Evolutionary conservation across 225 moss, liverwort and hornwort genomes (phyloP), one percentile per base, ranked within the genome.

Genomic region (Asterella californica): DNA sequence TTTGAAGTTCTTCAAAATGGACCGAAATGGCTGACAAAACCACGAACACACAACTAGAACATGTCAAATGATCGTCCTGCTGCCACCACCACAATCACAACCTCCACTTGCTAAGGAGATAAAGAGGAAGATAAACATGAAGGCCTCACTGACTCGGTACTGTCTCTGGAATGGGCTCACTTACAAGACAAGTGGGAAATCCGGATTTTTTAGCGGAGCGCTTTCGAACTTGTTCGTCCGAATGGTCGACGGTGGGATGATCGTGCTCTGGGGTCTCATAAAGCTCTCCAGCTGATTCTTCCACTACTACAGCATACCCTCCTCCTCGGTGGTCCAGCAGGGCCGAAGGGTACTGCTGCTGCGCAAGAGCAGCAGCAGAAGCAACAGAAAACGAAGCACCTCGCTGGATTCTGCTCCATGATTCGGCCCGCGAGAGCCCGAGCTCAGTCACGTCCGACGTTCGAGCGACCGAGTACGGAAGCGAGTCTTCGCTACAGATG

Each of bases 381-480:
- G 36, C 59, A 27, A 47, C 54, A 29, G 60, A 62, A 21, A 53
- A 37, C 5, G 82, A 34, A 48, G 76, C 66, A 17, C 87, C 81
- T 78, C 87, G 55, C 0, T 74, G 72, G 6, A 87, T 79, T 76
- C 82, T 82, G 34, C 87, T 87, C 87, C 87, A 87, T 2, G 87
- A 87, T 74, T 87, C 87, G 32, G 87, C 87, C 22, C 84, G 72
- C 37, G 87, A 87, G 33, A 82, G 14, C 19, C 82, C 79, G n/a
- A 87, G 80, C 82, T 84, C 84, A 10, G 87, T 82, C 24, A 87
- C 87, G 30, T 84, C 78, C 4, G 87, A 87, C 0, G 74, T 66
- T 47, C 84, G 74, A 0, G 72, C 71, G 15, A 84, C 42, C 9
- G 83, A 87, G 54, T 79, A 70, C 12, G 79, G 79, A 19, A 70